phyloP scores from a whole-genome alignment of 306 rosid species.

The Dryas alaskensis region DNA sequence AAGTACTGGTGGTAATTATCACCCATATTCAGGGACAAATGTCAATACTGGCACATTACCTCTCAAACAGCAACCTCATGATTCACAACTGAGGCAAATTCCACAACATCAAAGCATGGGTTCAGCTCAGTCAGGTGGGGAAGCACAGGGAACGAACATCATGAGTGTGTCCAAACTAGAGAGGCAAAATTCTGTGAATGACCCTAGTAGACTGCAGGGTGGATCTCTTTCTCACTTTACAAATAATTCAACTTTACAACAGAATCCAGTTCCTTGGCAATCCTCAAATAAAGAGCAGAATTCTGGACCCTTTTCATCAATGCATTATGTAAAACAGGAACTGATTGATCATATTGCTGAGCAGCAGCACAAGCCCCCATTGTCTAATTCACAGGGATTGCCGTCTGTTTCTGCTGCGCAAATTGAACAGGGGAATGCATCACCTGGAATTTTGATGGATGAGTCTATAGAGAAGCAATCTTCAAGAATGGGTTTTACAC shows the following conservation, averaged over 20 bases:
- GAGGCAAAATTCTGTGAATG: constrained; percentile 47
- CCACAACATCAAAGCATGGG: constrained; percentile 59
- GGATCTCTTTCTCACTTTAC: constrained; percentile 54
- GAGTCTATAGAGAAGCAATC: constrained; percentile 50
- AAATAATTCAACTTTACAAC: constrained; percentile 55
- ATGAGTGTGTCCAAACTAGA: constrained; percentile 53
- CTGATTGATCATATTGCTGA: constrained; percentile 57
- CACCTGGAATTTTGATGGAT: constrained; percentile 53
- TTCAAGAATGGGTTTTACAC: constrained; percentile 58
- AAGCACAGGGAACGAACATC: constrained; percentile 42
- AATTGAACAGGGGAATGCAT: constrained; percentile 50
- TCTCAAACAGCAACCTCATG: constrained; percentile 59
- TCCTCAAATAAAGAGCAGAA: constrained; percentile 60
- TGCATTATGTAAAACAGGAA: constrained; percentile 61
- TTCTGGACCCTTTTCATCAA: constrained; percentile 46
- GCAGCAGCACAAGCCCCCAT: constrained; percentile 59
- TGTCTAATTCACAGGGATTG: constrained; percentile 53
- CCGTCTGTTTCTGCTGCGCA: constrained; percentile 57
- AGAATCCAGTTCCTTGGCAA: constrained; percentile 62
- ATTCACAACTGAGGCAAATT: constrained; percentile 65
- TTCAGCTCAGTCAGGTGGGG: constrained; percentile 55
- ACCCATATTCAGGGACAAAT: constrained; percentile 56
- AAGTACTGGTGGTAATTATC: constrained; percentile 52
- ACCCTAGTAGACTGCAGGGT: constrained; percentile 63
- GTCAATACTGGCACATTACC: constrained; percentile 53